Conservation (phyloP, 805 yeast genomes). For the Saccharomycopsis sp. region DNA sequence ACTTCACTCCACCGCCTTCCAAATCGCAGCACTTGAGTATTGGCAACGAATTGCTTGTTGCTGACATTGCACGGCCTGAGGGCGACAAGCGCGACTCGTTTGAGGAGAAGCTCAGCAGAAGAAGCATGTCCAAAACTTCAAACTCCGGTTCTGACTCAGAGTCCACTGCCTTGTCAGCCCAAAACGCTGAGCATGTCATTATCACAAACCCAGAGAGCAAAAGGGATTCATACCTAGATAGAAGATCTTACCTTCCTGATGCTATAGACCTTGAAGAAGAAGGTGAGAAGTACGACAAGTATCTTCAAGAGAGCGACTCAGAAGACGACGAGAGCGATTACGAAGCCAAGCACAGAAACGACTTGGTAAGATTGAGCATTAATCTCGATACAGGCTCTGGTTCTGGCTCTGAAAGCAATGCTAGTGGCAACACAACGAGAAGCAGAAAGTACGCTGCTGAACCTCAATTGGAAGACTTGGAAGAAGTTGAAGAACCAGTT, state of each 20-base stretch:
- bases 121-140: neutral
- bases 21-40: neutral
- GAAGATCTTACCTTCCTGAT: neutral
- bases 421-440: neutral
- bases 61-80: neutral
- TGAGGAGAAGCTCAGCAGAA: neutral
- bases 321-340: slow-evolving; percentile 12
- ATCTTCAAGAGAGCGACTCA: slow-evolving; percentile 10
- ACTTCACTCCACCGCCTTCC: neutral
- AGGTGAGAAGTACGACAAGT: slow-evolving; percentile 3
- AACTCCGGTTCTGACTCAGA: neutral
- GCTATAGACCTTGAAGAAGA: neutral
- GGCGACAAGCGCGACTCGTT: neutral
- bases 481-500: slow-evolving; percentile 11
- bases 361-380: slow-evolving; percentile 17
- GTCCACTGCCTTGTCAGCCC: neutral
- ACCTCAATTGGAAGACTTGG: slow-evolving; percentile 10
- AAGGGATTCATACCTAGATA: slow-evolving; percentile 12
- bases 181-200: no score
- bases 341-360: slow-evolving; percentile 15
- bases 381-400: slow-evolving; percentile 14
- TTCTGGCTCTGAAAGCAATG: slow-evolving; percentile 1
- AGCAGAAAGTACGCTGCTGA: slow-evolving; percentile 3
- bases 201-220: no score
- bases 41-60: neutral